phyloP scores from a whole-genome alignment of 225 moss, liverwort and hornwort genomes.

The Polytrichum formosum region DNA sequence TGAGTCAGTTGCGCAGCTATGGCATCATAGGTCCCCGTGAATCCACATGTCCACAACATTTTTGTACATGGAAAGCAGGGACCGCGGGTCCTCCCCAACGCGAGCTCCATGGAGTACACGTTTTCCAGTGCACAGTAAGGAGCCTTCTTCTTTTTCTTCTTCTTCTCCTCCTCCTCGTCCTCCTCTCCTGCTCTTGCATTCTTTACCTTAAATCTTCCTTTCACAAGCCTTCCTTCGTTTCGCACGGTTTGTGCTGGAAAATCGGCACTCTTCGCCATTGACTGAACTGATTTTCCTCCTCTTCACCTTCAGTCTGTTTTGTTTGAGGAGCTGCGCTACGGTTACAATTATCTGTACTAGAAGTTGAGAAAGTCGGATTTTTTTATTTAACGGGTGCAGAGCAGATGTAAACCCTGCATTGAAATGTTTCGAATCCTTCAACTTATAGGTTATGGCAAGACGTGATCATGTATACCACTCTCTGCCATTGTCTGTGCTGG shows the following conservation, averaged over 20 bases:
- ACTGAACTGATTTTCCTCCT: not conserved
- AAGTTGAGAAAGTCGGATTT: too few relatives aligned
- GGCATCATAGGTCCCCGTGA: slow-evolving; percentile 36
- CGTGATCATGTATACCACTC: too few relatives aligned
- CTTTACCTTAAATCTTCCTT: not conserved
- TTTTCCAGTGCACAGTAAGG: slow-evolving; percentile 80
- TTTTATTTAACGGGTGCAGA: too few relatives aligned
- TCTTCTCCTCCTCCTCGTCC: not conserved
- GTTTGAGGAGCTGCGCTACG: not conserved
- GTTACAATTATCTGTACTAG: too few relatives aligned
- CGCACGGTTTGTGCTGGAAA: too few relatives aligned
- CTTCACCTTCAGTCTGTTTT: not conserved
- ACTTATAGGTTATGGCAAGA: too few relatives aligned
- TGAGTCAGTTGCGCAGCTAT: slow-evolving; percentile 19
- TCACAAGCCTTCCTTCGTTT: too few relatives aligned
- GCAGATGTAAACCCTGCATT: too few relatives aligned
- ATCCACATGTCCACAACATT: slow-evolving; percentile 26
- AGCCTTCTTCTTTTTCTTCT: not conserved
- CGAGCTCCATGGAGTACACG: slow-evolving; percentile 70
- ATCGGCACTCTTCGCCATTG: too few relatives aligned
- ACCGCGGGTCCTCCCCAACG: slow-evolving; percentile 14
- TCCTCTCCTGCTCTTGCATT: not conserved
- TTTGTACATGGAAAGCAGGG: slow-evolving; percentile 34
- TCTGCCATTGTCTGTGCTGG: too few relatives aligned
- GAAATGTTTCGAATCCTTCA: too few relatives aligned